Evolutionary conservation across 495 filamentous ascomycete genomes (phyloP).

Genomic region (Bryoglossum gracile): DNA sequence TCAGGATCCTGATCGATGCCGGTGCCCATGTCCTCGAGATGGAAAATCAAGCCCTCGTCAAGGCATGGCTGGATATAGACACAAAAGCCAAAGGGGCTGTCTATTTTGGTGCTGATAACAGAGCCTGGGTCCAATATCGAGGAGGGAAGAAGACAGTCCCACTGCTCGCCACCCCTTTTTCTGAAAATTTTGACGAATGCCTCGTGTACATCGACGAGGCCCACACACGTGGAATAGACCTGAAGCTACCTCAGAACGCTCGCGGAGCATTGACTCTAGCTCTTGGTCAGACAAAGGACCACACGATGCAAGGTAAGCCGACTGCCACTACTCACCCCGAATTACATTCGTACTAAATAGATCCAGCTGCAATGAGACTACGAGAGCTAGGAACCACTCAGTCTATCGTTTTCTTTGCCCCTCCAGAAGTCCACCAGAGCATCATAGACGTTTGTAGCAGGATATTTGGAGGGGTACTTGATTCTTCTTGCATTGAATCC

Average conservation of each 20-base stretch:
- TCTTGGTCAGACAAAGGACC: constrained; percentile 48
- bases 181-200: constrained; percentile 40
- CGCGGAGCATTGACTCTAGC: constrained; percentile 50
- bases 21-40: constrained; percentile 45
- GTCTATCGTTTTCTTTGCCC: constrained; percentile 36
- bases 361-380: constrained; percentile 46
- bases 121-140: constrained; percentile 39
- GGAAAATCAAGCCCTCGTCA: constrained; percentile 34
- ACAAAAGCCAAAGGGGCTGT: constrained; percentile 36
- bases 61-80: constrained; percentile 41
- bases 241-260: constrained; percentile 42
- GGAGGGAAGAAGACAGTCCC: constrained; percentile 33
- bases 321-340: no score
- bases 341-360: no score
- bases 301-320: constrained; percentile 54
- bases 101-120: constrained; percentile 41
- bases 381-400: constrained; percentile 34
- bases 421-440: constrained; percentile 38
- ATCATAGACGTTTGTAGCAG: constrained; percentile 24
- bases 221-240: constrained; percentile 55
- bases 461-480: not conserved
- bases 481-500: no score
- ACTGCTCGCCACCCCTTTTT: constrained; percentile 42
- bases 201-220: constrained; percentile 54
- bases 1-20: constrained; percentile 44